Percentiles rank a stretch among this genome's conserved stretches.
These are phyloP conservation scores for Saccharomyces hybrid DNA, from an alignment of 1,139 yeast species.

Conservation along the genomic window DNA sequence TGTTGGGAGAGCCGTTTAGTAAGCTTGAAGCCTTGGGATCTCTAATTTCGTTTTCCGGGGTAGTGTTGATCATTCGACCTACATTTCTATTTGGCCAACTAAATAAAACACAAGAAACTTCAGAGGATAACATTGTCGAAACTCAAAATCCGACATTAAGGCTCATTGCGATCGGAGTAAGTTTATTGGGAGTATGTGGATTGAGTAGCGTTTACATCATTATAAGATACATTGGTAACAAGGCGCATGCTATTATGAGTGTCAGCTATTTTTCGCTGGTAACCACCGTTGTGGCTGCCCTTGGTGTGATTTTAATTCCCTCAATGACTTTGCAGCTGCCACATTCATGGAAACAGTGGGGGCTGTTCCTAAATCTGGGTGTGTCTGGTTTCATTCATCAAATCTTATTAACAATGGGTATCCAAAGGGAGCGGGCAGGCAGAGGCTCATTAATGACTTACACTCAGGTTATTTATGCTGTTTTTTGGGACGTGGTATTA, in stretches of 20 bases:
- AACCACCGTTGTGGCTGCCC: conserved; percentile 49
- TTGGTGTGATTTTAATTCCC: conserved; percentile 51
- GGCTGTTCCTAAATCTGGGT: conserved; percentile 54
- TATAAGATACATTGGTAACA: conserved; percentile 64
- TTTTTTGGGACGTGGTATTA: conserved; percentile 64
- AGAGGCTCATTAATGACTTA: conserved; percentile 70
- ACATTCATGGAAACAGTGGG: conserved; percentile 54
- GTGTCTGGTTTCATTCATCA: conserved; percentile 78
- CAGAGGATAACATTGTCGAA: conserved; percentile 28
- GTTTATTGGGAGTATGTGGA: conserved; percentile 63
- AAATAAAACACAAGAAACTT: not conserved
- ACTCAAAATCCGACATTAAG: conserved; percentile 25
- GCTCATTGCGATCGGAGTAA: conserved; percentile 52
- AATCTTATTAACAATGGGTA: conserved; percentile 68
- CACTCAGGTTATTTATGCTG: conserved; percentile 69
- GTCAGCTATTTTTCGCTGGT: conserved; percentile 69
- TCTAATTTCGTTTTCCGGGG: conserved; percentile 63
- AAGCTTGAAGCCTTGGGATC: conserved; percentile 63
- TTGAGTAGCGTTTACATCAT: conserved; percentile 65
- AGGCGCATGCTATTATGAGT: conserved; percentile 72
- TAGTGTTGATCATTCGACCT: conserved; percentile 75
- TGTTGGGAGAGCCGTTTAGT: conserved; percentile 63
- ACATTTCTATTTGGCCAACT: conserved; percentile 51
- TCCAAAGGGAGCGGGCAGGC: conserved; percentile 75
- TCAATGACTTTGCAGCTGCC: conserved; percentile 57